Evolutionary conservation across 2,329 filamentous ascomycete genomes (phyloP), one percentile per base, ranked within the genome.

Genomic region (Trichoderma sp.): DNA sequence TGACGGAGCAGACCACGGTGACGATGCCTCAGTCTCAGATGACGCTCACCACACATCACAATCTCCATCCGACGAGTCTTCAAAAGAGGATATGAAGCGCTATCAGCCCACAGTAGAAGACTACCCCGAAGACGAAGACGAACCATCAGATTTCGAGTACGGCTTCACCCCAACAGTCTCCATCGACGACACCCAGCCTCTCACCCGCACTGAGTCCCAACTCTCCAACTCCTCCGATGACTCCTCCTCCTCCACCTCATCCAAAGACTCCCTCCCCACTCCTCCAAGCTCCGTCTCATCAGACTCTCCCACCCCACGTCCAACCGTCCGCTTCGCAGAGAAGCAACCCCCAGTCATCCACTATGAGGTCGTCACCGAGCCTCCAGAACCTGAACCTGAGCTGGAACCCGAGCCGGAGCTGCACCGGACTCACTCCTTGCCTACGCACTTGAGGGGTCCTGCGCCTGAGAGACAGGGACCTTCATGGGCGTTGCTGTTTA

Each of bases 401-500:
- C 71, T 66, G 7, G 65, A 76, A n/a, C 74, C 77, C 3, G 76
- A 76, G 8, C 29, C 41, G 2, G 50, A 33, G 4, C 21, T 56
- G 3, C 53, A 56, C 18, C 69, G 3, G 1, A 12, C 29, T 29
- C 41, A 35, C 29, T 65, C 69, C 1, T 8, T 9, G 29, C 41
- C 60, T n/a, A 21, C 60, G 11, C 60, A 35, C 14, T 31, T 21
- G 24, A 24, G n/a, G 9, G 6, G 21, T 31, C 18, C 56, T 21
- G 24, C 35, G 18, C 33, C 62, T 4, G 56, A 64, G 31, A 68
- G 68, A 68, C 63, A 50, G 2, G 59, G 27, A 4, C 73, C 74
- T 2, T 27, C 53, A 81, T 97, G 95, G 95, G 93, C 94, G 6
- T 87, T 87, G 11, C 83, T 97, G 3, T 97, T 97, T 81, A 91